Percentiles rank a stretch among this genome's conserved stretches.
Conservation (phyloP, 352 stramenopile genomes). For the Phytophthora tubulina region DNA sequence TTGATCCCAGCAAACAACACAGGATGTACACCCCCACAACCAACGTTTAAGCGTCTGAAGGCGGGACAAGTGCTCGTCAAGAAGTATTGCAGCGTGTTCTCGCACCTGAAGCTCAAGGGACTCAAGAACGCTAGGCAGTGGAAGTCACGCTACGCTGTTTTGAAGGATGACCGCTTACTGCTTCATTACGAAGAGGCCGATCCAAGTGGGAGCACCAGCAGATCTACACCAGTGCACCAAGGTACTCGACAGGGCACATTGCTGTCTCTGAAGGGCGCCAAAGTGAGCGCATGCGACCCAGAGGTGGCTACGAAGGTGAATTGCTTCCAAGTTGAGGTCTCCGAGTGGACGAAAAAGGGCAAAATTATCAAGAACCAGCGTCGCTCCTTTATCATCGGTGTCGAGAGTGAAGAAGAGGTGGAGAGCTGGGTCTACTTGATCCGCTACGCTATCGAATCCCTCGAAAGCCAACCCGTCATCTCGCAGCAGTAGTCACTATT, state of each 20-base stretch:
- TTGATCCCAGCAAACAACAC: constrained; percentile 20
- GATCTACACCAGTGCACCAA: constrained; percentile 31
- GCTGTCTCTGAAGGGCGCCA: constrained; percentile 77
- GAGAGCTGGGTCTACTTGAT: constrained; percentile 90
- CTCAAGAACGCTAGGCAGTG: constrained; percentile 69
- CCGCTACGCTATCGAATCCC: constrained; percentile 85
- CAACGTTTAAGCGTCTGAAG: constrained; percentile 71
- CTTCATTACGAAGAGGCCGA: constrained; percentile 77
- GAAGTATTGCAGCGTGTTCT: constrained; percentile 83
- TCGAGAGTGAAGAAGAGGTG: constrained; percentile 80
- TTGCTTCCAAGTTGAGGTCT: constrained; percentile 88
- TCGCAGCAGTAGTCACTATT: constrained; percentile 10
- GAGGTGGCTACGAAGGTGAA: constrained; percentile 80
- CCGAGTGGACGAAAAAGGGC: constrained; percentile 86
- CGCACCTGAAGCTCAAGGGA: constrained; percentile 77
- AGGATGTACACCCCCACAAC: constrained; percentile 2
- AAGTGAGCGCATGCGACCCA: constrained; percentile 76
- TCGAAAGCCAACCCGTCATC: constrained; percentile 61
- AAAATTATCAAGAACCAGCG: constrained; percentile 70
- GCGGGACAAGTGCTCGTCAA: constrained; percentile 78
- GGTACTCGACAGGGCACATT: constrained; percentile 55
- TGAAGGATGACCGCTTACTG: constrained; percentile 72
- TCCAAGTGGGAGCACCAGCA: constrained; percentile 9
- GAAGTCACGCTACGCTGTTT: constrained; percentile 86
- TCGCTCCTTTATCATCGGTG: constrained; percentile 76